A percentile compares a stretch with the other conserved stretches of the same genome.
Evolutionary conservation across 495 filamentous ascomycete species (phyloP).

Genomic region (Sordaria brevicollis): DNA sequence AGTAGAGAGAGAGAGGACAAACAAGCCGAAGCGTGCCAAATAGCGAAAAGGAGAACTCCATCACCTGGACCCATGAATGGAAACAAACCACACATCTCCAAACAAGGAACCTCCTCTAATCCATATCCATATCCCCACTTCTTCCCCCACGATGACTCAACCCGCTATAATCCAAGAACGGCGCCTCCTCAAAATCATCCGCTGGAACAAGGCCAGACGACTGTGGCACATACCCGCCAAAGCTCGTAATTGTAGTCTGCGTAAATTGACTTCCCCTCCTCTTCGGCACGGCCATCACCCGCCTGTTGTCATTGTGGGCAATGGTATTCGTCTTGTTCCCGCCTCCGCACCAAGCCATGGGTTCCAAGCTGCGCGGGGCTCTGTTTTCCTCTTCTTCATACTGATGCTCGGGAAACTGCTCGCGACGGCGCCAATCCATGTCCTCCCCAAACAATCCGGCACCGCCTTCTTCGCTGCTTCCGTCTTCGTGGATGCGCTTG

Average conservation of each 20-base stretch:
- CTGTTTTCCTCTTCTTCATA: slow-evolving; percentile 15
- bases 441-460: neutral
- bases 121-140: slow-evolving; percentile 11
- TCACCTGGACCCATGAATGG: no score
- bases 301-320: slow-evolving; percentile 10
- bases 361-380: slow-evolving; percentile 25
- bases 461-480: slow-evolving; percentile 17
- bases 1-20: neutral
- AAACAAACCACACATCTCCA: neutral
- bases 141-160: neutral
- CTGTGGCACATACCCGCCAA: neutral
- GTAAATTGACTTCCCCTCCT: slow-evolving; percentile 1
- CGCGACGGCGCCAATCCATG: slow-evolving; percentile 12
- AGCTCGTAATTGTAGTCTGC: neutral
- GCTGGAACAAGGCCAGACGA: neutral
- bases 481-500: slow-evolving; percentile 29
- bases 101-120: neutral
- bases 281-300: slow-evolving; percentile 32
- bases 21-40: neutral
- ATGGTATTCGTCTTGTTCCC: neutral
- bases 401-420: slow-evolving; percentile 14
- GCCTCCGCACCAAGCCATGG: slow-evolving; percentile 9
- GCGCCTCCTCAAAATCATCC: slow-evolving; percentile 43
- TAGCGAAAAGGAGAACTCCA: neutral
- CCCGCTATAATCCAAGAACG: slow-evolving; percentile 36